Base-by-base conservation (phyloP, 108 stramenopile genomes). In the Nitzschia putrida region DNA sequence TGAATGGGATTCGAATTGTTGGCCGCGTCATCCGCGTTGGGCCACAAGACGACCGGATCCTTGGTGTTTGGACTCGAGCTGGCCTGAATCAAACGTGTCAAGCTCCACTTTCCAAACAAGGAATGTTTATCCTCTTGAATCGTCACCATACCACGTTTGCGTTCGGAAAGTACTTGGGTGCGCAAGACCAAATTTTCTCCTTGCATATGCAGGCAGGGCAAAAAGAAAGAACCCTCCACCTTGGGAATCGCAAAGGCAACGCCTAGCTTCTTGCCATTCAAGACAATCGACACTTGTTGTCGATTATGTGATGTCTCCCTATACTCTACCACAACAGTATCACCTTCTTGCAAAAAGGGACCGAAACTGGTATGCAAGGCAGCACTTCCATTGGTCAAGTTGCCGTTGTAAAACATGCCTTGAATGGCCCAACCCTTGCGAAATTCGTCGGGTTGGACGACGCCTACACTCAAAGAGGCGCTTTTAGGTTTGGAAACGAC, bases 341-440 rank as follows among this genome's bases (percentile, higher is more conserved):
- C 82, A 9, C 82, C 80, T 7, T 37, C 5, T 45, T 74, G 66
- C 2, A 81, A 50, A 37, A 14, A 21, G 9, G 68, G 58, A 23
- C 85, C 85, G 40, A 72, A 86, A 16, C 72, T 66, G 16, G 71
- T 73, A 22, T 67, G 61, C 50, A 87, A 66, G 8, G 71, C 81
- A 6, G 86, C 83, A 14, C 61, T 51, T 22, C 85, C 82, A 61
- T 86, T 83, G 24, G 85, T 83, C 8, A 83, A 61, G 40, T 86
- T 86, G 10, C 85, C 82, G 70, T 86, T 86, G 77, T 86, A 86
- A 55, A 86, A 83, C 74, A 69, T 76, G 18, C 85, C 85, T 55
- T 71, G 69, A 16, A 65, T 83, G 29, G 71, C 67, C 72, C 73
- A 86, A 16, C 85, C 85, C 8, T 80, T 75, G 53, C 47, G 64